Evolutionary conservation across 345 rosid genomes (phyloP), one percentile per base, ranked within the genome.

Genomic region (Garcia nutans): DNA sequence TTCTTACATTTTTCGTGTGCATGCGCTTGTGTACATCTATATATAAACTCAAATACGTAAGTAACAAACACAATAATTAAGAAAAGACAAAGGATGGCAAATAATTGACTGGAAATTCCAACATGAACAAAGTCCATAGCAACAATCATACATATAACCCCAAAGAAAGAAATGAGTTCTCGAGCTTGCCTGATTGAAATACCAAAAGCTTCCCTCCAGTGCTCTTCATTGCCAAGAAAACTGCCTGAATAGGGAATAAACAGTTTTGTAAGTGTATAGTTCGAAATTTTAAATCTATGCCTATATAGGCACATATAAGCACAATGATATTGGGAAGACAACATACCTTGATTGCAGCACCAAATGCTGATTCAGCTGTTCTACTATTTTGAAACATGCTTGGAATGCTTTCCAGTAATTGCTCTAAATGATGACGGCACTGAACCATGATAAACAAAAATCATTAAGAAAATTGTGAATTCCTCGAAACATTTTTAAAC

Each of bases 391-490:
- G 89, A 85, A 96, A 96, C 98, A 93, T 90, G 60, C 89, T 84
- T 65, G 99, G 99, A 81, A 96, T 96, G 82, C 89, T 93, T 79
- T 96, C 99, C 82, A 96, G 85, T 86, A 93, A 83, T 60, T 91
- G 88, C 88, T 96, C 98, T 76, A 96, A 81, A 86, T 93, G 99
- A 74, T 90, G 95, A 72, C 94, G 97, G 81, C 98, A 93, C 99
- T 96, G 80, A 61, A 79, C 79, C 82, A 68, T 33, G 68, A 76
- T 64, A 62, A 59, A 71, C 16, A 77, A 28, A 16, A 42, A 24
- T 57, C 15, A 44, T 54, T 19, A 24, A 55, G 54, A 65, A 42
- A 55, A 17, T 45, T 22, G 45, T 22, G 12, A 5, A 37, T 33
- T 10, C 42, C 15, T 22, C 65, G 26, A 8, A 57, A 55, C 16